Conservation (phyloP, 176 grass and related monocot species). For the Aegilops longissima region DNA sequence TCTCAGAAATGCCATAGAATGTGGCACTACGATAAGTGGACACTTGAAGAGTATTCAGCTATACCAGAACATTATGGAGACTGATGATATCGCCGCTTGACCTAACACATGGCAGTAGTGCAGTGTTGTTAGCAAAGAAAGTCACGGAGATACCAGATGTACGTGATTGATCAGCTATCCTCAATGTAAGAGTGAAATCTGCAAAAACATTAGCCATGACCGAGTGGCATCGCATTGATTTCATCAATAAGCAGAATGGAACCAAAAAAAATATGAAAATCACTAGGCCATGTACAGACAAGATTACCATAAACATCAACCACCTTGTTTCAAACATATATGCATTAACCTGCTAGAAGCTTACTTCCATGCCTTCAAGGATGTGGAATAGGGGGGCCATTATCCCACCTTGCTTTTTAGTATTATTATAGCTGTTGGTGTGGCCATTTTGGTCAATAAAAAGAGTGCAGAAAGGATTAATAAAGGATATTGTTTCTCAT, state of each 20-base stretch:
- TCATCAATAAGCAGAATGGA: background rate
- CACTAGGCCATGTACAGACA: background rate
- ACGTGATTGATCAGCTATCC: constrained; percentile 61
- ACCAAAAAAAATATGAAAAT: background rate
- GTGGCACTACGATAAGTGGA: constrained; percentile 16
- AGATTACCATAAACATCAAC: background rate
- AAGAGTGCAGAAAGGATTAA: background rate
- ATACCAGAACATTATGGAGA: constrained; percentile 72
- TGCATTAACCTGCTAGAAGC: background rate
- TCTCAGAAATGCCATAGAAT: background rate
- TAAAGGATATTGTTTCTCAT: background rate
- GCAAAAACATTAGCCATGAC: constrained; percentile 15
- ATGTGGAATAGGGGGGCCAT: background rate
- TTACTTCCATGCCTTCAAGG: background rate
- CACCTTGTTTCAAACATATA: background rate
- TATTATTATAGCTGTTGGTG: background rate
- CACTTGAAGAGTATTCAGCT: constrained; percentile 18
- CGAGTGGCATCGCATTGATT: background rate
- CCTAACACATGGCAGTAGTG: constrained; percentile 54
- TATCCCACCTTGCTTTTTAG: background rate
- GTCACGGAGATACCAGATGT: constrained; percentile 53
- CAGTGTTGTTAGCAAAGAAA: constrained; percentile 52
- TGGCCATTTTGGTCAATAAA: background rate
- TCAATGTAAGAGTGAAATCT: constrained; percentile 75
- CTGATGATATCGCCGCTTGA: constrained; percentile 74